Evolutionary conservation across 2,329 filamentous ascomycete genomes (phyloP).

Genomic region (Alternaria rosae): DNA sequence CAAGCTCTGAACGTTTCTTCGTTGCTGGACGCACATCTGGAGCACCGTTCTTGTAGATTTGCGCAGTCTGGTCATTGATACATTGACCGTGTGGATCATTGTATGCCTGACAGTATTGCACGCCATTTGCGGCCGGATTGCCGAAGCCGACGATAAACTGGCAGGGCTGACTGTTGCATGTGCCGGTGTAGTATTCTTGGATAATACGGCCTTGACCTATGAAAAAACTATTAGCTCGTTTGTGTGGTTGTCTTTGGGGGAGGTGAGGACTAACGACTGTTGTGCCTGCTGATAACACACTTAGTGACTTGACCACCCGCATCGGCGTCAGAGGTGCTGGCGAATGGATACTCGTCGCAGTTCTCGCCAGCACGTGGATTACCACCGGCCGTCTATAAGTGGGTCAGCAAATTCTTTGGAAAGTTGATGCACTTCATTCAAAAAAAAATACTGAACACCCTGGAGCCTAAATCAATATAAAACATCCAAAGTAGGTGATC

Average conservation of each 20-base stretch:
- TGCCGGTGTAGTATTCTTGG: background rate
- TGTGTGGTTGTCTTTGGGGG: background rate
- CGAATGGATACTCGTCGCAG: slow-evolving; percentile 1
- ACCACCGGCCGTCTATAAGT: background rate
- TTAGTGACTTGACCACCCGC: background rate
- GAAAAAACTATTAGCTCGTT: background rate
- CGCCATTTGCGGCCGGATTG: background rate
- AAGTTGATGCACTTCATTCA: background rate
- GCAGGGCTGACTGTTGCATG: background rate
- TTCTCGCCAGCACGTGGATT: slow-evolving; percentile 1
- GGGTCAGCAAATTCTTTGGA: background rate
- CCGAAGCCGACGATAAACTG: background rate
- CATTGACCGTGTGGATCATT: background rate
- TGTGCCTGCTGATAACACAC: background rate
- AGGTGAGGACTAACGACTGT: background rate
- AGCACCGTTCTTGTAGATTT: background rate
- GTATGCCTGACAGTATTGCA: background rate
- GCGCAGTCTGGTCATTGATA: background rate
- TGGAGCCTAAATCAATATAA: background rate
- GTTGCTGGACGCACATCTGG: background rate
- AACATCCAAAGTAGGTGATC: background rate
- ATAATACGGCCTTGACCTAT: background rate
- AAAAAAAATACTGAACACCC: background rate
- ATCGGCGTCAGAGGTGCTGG: background rate
- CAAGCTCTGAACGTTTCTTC: background rate